These are phyloP conservation scores for Porpolomopsis calyptriformis DNA, from an alignment of 768 basidiomycete genomes.

Conservation along the genomic window DNA sequence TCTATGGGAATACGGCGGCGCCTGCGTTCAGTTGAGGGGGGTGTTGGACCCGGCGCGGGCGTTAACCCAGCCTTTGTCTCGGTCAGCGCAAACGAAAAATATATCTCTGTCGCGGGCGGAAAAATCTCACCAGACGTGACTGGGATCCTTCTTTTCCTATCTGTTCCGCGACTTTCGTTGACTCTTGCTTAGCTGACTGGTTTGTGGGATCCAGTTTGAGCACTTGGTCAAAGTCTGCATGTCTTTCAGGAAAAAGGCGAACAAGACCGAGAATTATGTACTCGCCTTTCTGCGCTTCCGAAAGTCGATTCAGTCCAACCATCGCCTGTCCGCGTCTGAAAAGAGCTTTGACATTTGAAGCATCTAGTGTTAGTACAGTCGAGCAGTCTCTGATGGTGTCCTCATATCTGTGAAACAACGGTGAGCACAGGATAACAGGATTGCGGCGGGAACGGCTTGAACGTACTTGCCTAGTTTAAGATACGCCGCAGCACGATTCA, in stretches of 20 bases:
- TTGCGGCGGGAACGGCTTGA: constrained; percentile 12
- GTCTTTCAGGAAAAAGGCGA: neutral
- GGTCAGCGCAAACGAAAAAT: neutral
- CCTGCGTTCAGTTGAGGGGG: constrained; percentile 17
- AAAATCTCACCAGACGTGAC: neutral
- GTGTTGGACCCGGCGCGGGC: constrained; percentile 10
- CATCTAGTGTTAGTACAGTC: constrained; percentile 43
- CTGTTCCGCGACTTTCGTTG: neutral
- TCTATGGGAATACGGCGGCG: constrained; percentile 56
- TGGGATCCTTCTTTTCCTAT: neutral
- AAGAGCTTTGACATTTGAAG: constrained; percentile 64
- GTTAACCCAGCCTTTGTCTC: too few relatives aligned
- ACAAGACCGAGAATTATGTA: neutral
- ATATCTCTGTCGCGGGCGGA: neutral
- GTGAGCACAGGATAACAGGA: constrained; percentile 2
- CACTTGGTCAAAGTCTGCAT: constrained; percentile 50
- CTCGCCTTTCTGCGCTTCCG: constrained; percentile 56
- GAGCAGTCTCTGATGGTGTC: constrained; percentile 80
- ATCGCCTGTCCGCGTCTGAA: constrained; percentile 74
- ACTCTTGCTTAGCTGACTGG: constrained; percentile 17
- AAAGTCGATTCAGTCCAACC: constrained; percentile 38
- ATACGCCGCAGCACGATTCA: constrained; percentile 88
- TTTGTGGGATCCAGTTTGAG: constrained; percentile 31
- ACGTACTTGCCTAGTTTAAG: constrained; percentile 92
- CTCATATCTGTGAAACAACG: constrained; percentile 38